Evolutionary conservation across 73 alveolate genomes (phyloP).

Genomic region (Paramecium sonneborni): DNA sequence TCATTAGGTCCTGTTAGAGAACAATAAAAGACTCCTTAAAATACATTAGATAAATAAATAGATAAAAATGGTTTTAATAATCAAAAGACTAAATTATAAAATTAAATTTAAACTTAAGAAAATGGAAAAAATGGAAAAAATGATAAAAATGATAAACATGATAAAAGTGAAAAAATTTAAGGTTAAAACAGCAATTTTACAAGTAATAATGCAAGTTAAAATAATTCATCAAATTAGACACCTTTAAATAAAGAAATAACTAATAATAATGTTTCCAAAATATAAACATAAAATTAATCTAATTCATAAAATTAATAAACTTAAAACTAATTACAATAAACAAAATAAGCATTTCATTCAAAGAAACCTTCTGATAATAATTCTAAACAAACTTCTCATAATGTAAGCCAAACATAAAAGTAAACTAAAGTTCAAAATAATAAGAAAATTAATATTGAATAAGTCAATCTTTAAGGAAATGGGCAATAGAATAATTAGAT

Average conservation of each 20-base stretch:
- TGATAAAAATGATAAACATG: no score
- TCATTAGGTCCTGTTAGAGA: conserved; percentile 9
- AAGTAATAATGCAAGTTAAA: neutral
- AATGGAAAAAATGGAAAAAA: neutral
- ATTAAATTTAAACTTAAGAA: neutral
- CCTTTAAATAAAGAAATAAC: neutral
- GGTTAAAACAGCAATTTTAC: neutral
- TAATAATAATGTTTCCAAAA: neutral
- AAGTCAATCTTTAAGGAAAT: neutral
- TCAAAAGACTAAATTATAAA: neutral
- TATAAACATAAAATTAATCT: no score
- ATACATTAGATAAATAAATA: neutral
- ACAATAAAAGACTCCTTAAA: neutral
- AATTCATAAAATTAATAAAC: neutral
- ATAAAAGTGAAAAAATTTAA: neutral
- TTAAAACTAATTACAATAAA: neutral
- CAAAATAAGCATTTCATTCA: neutral
- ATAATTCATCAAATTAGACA: neutral
- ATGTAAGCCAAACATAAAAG: neutral
- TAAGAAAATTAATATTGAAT: neutral
- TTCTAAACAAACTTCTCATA: neutral
- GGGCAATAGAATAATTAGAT: neutral
- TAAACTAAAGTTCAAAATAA: neutral
- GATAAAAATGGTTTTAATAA: neutral
- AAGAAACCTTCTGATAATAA: neutral